Conservation (phyloP, 176 grass and related monocot genomes). For the Poa pratensis region DNA sequence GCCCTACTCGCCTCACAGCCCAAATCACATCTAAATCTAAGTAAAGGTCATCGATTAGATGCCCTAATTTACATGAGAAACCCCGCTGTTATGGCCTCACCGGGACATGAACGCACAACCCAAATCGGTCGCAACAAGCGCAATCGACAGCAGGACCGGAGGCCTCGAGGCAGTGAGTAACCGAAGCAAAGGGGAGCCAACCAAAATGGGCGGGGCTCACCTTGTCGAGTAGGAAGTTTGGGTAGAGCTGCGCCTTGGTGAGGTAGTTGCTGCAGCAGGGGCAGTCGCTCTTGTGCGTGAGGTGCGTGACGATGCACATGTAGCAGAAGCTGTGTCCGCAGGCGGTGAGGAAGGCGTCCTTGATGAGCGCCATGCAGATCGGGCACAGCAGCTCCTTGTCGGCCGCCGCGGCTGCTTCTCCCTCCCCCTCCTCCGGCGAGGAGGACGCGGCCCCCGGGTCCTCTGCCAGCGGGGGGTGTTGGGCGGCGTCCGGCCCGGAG, state of each 20-base stretch:
- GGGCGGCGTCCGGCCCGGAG: conserved; percentile 43
- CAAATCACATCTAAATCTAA: background rate
- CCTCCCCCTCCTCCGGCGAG: conserved; percentile 12
- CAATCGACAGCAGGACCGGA: too few relatives aligned
- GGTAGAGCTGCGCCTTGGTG: conserved; percentile 94
- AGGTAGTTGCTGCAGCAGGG: conserved; percentile 88
- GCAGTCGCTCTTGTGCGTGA: conserved; percentile 89
- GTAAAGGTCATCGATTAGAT: background rate
- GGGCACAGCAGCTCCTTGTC: conserved; percentile 95
- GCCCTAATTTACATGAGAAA: background rate
- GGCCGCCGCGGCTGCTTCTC: conserved; percentile 1
- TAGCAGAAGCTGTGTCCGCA: conserved; percentile 99
- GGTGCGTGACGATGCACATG: conserved; percentile 98
- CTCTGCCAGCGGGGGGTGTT: conserved; percentile 5
- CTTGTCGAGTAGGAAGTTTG: conserved; percentile 98
- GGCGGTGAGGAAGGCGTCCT: conserved; percentile 94
- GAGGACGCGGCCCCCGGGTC: conserved; percentile 24
- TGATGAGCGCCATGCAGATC: conserved; percentile 99
- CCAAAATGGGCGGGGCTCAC: conserved; percentile 32
- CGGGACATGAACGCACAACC: background rate
- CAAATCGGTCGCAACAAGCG: background rate
- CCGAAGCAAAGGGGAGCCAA: background rate
- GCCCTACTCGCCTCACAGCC: background rate
- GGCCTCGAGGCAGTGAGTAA: background rate
- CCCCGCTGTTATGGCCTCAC: too few relatives aligned